Base-by-base conservation (phyloP, 2,329 filamentous ascomycete species). In the Ilyonectria sp. region DNA sequence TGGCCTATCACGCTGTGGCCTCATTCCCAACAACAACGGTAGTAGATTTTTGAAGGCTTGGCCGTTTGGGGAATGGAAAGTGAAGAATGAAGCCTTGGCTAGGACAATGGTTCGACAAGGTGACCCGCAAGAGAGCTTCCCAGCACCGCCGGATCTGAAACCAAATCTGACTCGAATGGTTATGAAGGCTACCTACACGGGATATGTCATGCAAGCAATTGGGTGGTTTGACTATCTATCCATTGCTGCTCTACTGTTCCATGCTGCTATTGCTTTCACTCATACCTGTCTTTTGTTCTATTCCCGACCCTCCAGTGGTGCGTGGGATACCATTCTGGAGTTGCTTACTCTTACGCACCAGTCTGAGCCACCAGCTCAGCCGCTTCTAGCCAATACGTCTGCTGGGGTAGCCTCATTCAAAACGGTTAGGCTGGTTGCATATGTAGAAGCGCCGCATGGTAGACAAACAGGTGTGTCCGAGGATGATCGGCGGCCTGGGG, bases 181-280 rank as follows among this genome's bases (percentile, higher is more conserved):
- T 11, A 53, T 46, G 23, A 53, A 44, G 13, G 53, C 33, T 0
- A 56, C n/a, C 7, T 50, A 43, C 11, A 46, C 6, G 7, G 66
- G 62, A 2, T 62, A 65, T 54, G 53, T 50, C 3, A 62, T 65
- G 47, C 31, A 53, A 6, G 21, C 50, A 1, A 7, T 19, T 4
- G 29, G 54, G 6, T 57, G 19, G 53, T 60, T 65, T n/a, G 53
- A 54, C 13, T 19, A 5, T 4, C n/a, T 50, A 13, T 65, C 31
- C 6, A 46, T 62, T 3, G 31, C 10, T 5, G 35, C 44, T 2
- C 40, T 68, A 9, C 21, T 62, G 5, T 2, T 53, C 1, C 61
- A 68, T 29, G 61, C 53, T 2, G 23, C 21, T 1, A 68, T 65
- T 23, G 57, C 61, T 8, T n/a, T 65, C 6, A 15, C 31, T 4